phyloP scores from a whole-genome alignment of 371 early-diverging fungal species.

The Saksenaea vasiformis region DNA sequence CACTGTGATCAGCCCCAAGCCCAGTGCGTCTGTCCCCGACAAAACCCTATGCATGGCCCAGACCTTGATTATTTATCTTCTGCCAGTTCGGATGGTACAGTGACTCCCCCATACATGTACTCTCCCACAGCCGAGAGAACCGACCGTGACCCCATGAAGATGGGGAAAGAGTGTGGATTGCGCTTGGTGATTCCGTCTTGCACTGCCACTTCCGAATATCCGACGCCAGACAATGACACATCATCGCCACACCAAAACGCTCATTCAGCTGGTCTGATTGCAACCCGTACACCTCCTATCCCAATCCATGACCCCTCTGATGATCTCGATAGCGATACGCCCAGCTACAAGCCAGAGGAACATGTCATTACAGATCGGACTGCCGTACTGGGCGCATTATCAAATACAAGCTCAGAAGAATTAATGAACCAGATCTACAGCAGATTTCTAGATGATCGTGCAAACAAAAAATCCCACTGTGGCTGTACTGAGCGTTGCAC shows the following conservation, averaged over 20 bases:
- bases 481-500: not conserved
- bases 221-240: slow-evolving; percentile 1
- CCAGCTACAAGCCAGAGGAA: slow-evolving; percentile 41
- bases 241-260: not conserved
- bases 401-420: slow-evolving; percentile 45
- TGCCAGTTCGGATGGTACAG: slow-evolving; percentile 32
- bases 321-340: slow-evolving; percentile 52
- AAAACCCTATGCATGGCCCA: not conserved
- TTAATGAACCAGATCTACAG: slow-evolving; percentile 48
- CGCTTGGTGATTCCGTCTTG: slow-evolving; percentile 3
- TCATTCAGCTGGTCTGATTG: slow-evolving; percentile 18
- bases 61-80: slow-evolving; percentile 18
- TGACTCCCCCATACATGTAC: slow-evolving; percentile 21
- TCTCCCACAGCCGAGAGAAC: not conserved
- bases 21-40: slow-evolving; percentile 23
- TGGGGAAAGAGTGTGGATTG: not conserved
- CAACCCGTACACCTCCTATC: slow-evolving; percentile 22
- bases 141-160: not conserved
- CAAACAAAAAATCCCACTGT: not conserved
- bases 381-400: slow-evolving; percentile 36
- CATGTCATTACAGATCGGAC: slow-evolving; percentile 22
- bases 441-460: slow-evolving; percentile 20
- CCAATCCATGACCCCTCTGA: slow-evolving; percentile 54
- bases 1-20: slow-evolving; percentile 20
- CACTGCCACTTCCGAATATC: not conserved